A percentile compares a stretch with the other conserved stretches of the same genome.
Evolutionary conservation across 305 asterid species (phyloP).

Genomic region (Striga hermonthica): DNA sequence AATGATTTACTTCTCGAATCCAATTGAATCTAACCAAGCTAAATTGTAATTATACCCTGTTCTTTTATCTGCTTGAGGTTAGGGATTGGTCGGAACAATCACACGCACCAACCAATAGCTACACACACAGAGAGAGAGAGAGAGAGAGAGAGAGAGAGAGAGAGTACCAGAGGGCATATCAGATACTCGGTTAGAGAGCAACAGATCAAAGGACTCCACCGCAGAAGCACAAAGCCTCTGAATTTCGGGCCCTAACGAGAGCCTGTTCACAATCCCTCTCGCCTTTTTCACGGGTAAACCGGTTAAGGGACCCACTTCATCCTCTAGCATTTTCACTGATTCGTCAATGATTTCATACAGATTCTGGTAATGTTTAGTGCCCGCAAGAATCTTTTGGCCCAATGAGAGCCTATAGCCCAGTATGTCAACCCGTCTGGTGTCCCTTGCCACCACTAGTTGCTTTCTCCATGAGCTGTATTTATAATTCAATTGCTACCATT

Average conservation of each 20-base stretch:
- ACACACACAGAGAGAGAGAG: neutral
- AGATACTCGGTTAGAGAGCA: constrained; percentile 44
- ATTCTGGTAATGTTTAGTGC: constrained; percentile 60
- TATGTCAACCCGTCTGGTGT: constrained; percentile 83
- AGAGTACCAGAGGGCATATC: constrained; percentile 46
- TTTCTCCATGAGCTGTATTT: constrained; percentile 75
- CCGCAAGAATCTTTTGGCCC: constrained; percentile 68
- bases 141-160: constrained; percentile 26
- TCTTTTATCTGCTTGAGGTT: neutral
- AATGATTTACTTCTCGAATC: no score
- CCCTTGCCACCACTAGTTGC: constrained; percentile 73
- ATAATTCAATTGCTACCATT: constrained; percentile 17
- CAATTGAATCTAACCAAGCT: no score
- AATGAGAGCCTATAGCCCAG: constrained; percentile 73
- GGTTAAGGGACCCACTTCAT: constrained; percentile 75
- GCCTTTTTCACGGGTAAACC: constrained; percentile 73
- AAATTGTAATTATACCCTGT: neutral
- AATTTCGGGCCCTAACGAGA: constrained; percentile 68
- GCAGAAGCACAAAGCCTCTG: constrained; percentile 77
- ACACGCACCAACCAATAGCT: no score
- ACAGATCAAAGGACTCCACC: constrained; percentile 61
- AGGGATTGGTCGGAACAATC: no score
- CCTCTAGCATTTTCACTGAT: constrained; percentile 64
- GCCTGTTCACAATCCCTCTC: constrained; percentile 82
- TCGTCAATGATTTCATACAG: constrained; percentile 47